A percentile compares a stretch with the other conserved stretches of the same genome.
These are phyloP conservation scores for Nakaseomyces delphensis DNA, from an alignment of 1,139 yeast genomes.

Conservation along the genomic window DNA sequence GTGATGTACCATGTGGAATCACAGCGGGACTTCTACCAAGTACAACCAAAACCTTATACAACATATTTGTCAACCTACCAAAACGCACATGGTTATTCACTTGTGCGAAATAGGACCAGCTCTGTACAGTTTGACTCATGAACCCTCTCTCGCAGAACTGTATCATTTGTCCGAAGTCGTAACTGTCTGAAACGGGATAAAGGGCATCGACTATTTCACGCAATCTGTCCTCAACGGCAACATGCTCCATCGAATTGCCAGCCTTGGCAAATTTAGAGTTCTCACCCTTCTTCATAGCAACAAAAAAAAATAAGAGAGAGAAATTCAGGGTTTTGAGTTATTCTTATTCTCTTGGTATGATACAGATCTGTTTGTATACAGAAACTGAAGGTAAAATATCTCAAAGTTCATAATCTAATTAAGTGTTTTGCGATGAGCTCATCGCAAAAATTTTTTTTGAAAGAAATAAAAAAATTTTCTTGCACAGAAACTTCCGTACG, in stretches of 20 bases:
- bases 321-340: too few species aligned
- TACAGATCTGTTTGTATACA: too few species aligned
- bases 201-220: conserved; percentile 1
- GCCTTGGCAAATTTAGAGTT: neutral
- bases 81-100: conserved; percentile 51
- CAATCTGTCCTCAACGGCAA: conserved; percentile 1
- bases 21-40: conserved; percentile 19
- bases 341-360: too few species aligned
- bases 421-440: neutral
- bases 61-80: conserved; percentile 35
- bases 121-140: conserved; percentile 36
- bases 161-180: conserved; percentile 13
- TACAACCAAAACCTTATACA: conserved; percentile 18
- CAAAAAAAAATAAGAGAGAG: too few species aligned
- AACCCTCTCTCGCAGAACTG: conserved; percentile 33
- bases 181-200: neutral
- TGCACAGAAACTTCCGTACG: neutral
- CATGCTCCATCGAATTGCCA: conserved; percentile 1
- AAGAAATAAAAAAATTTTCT: neutral
- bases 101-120: conserved; percentile 59
- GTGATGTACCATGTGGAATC: conserved; percentile 31
- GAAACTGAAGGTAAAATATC: too few species aligned
- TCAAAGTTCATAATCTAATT: too few species aligned
- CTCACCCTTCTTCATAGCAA: neutral
- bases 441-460: neutral